Percentiles rank a stretch among this genome's conserved stretches.
Conservation (phyloP, 164 flowering plant species). For the Aristolochia fimbriata region DNA sequence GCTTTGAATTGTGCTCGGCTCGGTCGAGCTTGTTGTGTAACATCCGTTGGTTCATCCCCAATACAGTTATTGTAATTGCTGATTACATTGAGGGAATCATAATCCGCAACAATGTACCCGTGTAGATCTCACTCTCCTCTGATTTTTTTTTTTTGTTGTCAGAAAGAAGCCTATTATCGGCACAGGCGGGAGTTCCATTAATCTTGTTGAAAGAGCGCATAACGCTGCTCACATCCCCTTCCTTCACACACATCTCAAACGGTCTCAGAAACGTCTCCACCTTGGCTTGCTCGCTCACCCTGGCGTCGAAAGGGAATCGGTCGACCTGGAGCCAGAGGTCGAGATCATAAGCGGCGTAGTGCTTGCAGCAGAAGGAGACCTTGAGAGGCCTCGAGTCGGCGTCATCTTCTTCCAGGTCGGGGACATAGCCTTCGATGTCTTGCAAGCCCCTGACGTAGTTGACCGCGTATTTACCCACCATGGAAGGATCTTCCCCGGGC, state of each 20-base stretch:
- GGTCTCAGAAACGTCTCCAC: slow-evolving; percentile 21
- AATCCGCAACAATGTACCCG: slow-evolving; percentile 32
- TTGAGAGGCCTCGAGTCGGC: slow-evolving; percentile 16
- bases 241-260: slow-evolving; percentile 46
- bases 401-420: background rate
- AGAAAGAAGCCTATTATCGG: no score
- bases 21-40: slow-evolving; percentile 1
- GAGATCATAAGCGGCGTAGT: slow-evolving; percentile 75
- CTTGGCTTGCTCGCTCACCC: slow-evolving; percentile 25
- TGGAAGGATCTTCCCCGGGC: slow-evolving; percentile 67
- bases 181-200: slow-evolving; percentile 67
- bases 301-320: slow-evolving; percentile 65
- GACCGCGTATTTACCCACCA: slow-evolving; percentile 46
- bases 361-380: no score
- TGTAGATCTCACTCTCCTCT: slow-evolving; percentile 46
- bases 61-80: background rate
- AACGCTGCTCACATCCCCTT: slow-evolving; percentile 59
- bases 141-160: slow-evolving; percentile 39
- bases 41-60: slow-evolving; percentile 1
- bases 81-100: background rate
- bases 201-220: slow-evolving; percentile 72
- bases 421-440: slow-evolving; percentile 18
- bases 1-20: no score
- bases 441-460: slow-evolving; percentile 67
- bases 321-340: slow-evolving; percentile 68